Evolutionary conservation across 225 moss, liverwort and hornwort genomes (phyloP), one percentile per base, ranked within the genome.

Genomic region (Straminergon stramineum): DNA sequence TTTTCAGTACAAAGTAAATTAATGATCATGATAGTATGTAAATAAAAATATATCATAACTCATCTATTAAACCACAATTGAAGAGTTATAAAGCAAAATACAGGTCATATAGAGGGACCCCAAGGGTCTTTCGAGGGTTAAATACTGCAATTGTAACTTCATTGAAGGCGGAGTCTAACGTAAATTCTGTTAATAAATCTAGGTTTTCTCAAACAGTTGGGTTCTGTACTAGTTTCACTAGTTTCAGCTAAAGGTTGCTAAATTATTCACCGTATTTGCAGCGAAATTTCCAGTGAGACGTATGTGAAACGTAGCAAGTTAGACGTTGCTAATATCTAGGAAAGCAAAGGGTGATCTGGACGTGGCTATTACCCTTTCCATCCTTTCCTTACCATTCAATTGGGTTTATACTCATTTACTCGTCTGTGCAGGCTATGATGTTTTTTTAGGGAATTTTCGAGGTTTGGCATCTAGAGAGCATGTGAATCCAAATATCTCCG

Each of bases 401-500:
- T 83, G 62, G 22, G n/a, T 66, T 35, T 30, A 6, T n/a, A 52
- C 26, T 68, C 51, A 74, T 82, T 69, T 58, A 17, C 31, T 90
- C 76, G 87, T 62, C 55, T 79, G 89, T 90, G 93, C 93, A 99
- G 99, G 97, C 85, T 99, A 95, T 89, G 99, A 99, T 92, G 99
- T 97, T 13, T 99, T 97, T 81, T 75, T 99, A 79, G 99, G 99
- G n/a, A 99, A 99, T 82, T 92, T 97, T 35, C 97, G 99, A 66
- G 99, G 99, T 28, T 89, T 99, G 84, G 97, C 96, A 63, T 99
- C 99, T 81, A 92, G 97, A 75, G 99, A 99, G 89, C 99, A 99
- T 81, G 95, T 97, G 24, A 90, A 96, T 85, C 94, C 94, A 85
- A 75, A 92, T 35, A 96, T 99, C 23, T 97, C 97, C 58, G 91